Base-by-base conservation (phyloP, 2,329 filamentous ascomycete species). In the Beauveria pseudobassiana region DNA sequence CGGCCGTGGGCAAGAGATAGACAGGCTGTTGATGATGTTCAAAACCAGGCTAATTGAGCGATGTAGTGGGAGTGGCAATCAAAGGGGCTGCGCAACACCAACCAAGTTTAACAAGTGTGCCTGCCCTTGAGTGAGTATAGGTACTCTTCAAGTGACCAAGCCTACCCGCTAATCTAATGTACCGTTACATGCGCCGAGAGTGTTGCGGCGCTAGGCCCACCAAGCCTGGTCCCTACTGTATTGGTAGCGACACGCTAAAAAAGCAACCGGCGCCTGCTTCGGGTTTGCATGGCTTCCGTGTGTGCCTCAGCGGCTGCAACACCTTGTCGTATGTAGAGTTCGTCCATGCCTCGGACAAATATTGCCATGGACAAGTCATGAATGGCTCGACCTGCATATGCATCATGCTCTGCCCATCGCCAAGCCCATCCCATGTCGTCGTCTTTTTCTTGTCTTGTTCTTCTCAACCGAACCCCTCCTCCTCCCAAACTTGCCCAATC, bases 41-140 rank as follows among this genome's bases (percentile, higher is more conserved):
- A 38, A 52, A 52, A 59, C 24, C 48, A 52, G 48, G 48, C 57
- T 51, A 59, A 59, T 51, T 59, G 38, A 59, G 24, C 42, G 40
- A 61, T 50, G 49, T 18, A 54, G 60, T 62, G 60, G 52, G 50
- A 61, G 52, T 61, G 51, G 60, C 60, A 62, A 57, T 62, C 60
- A 62, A 62, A 62, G 60, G 60, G 60, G 60, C 59, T 56, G 50
- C 58, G 56, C 46, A 59, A n/a, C 18, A 38, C 50, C 57, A 59
- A 16, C 12, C 24, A 59, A 54, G 50, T 54, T 54, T 51, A 42
- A 30, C 54, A 46, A 46, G n/a, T 16, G 34, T 38, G 34, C 34
- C 12, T 38, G 34, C 0, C 34, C 34, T 16, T 14, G 34, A 5
- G 34, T 38, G 34, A 38, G 34, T 38, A 38, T 2, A 38, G 12